These are phyloP conservation scores for Durotheca rogersii DNA, from an alignment of 495 filamentous ascomycete genomes.

Conservation along the genomic window DNA sequence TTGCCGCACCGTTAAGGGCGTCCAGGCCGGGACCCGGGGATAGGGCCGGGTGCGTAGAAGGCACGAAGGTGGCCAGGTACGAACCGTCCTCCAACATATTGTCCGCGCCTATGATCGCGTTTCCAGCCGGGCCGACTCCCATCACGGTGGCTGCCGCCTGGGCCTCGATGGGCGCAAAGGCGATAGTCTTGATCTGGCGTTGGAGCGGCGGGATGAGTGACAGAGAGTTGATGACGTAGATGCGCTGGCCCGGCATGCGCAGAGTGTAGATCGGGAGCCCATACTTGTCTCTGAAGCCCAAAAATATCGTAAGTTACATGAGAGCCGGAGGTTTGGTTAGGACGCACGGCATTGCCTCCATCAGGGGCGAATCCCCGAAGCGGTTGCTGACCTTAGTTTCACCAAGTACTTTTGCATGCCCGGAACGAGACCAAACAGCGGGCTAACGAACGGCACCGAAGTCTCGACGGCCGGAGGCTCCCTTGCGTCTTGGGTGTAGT, in stretches of 20 bases:
- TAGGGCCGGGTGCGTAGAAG: slow-evolving; percentile 2
- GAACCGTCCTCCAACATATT: slow-evolving; percentile 6
- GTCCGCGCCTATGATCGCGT: slow-evolving; percentile 13
- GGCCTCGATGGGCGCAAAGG: slow-evolving; percentile 26
- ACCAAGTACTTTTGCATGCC: background rate
- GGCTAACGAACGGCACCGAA: background rate
- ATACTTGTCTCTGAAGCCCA: slow-evolving; percentile 3
- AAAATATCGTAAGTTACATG: background rate
- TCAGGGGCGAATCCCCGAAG: background rate
- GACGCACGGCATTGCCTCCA: background rate
- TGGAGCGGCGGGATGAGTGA: slow-evolving; percentile 25
- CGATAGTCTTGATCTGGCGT: slow-evolving; percentile 25
- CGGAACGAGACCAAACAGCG: background rate
- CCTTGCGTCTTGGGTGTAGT: background rate
- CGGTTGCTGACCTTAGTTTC: background rate
- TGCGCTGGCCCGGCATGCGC: slow-evolving; percentile 10
- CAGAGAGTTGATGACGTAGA: slow-evolving; percentile 33
- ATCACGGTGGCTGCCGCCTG: slow-evolving; percentile 5
- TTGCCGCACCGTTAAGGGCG: background rate
- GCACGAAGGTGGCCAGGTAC: slow-evolving; percentile 5
- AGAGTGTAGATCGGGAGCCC: slow-evolving; percentile 25
- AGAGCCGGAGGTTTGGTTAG: background rate
- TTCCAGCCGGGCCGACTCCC: slow-evolving; percentile 7
- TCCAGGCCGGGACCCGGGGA: slow-evolving; percentile 8
- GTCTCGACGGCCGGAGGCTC: background rate